These are phyloP conservation scores for Tritrichomonas foetus DNA, from an alignment of 208 protist genomes.

Conservation along the genomic window DNA sequence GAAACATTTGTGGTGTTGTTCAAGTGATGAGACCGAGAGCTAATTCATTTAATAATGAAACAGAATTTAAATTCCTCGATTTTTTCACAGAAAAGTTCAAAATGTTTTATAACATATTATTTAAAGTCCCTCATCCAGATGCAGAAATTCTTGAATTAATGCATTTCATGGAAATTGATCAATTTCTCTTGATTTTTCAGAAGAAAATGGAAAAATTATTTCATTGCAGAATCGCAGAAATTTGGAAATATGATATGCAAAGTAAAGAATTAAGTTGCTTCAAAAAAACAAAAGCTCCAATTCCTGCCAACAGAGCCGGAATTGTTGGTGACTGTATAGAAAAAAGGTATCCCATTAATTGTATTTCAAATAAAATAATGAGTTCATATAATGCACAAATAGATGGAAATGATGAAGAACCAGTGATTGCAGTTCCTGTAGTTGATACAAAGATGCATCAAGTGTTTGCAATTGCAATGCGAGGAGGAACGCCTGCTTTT, in stretches of 20 bases:
- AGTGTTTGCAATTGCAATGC: background rate
- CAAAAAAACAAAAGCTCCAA: background rate
- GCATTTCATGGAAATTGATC: constrained; percentile 13
- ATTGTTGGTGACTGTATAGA: background rate
- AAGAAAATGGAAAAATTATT: background rate
- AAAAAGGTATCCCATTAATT: background rate
- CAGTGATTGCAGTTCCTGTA: background rate
- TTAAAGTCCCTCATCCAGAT: background rate
- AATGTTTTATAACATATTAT: background rate
- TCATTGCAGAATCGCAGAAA: constrained; percentile 11
- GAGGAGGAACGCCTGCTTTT: background rate
- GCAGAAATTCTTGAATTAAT: background rate
- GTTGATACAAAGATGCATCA: background rate
- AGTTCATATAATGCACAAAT: background rate
- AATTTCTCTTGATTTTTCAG: background rate
- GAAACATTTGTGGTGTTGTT: background rate
- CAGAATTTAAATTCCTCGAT: background rate
- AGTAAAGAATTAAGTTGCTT: background rate
- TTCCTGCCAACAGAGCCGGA: background rate
- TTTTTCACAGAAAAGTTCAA: constrained; percentile 14
- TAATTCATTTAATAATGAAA: background rate
- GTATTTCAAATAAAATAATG: background rate
- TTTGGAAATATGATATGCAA: background rate
- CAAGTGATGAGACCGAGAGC: background rate
- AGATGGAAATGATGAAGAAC: constrained; percentile 1